Percentiles rank a stretch among this genome's conserved stretches.
phyloP scores from a whole-genome alignment of 805 yeast species.

The Candida alai region DNA sequence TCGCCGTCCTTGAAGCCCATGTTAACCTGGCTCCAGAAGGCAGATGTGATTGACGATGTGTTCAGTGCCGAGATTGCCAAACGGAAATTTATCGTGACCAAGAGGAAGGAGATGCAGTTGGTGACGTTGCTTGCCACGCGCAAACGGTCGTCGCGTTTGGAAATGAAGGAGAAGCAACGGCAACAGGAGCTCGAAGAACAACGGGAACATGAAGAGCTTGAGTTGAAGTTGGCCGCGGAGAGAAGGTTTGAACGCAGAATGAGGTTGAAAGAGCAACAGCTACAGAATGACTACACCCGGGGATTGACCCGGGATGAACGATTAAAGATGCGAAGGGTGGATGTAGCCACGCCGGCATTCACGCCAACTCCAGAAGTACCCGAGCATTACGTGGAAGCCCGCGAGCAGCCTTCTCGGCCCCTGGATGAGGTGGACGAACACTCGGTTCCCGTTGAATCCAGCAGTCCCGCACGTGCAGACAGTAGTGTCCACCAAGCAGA shows the following conservation, averaged over 20 bases:
- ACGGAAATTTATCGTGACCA: conserved; percentile 49
- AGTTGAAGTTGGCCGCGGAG: conserved; percentile 39
- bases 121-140: conserved; percentile 61
- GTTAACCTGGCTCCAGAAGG: conserved; percentile 8
- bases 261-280: conserved; percentile 7
- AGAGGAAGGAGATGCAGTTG: conserved; percentile 63
- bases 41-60: conserved; percentile 20
- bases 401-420: no score
- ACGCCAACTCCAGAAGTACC: conserved; percentile 10
- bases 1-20: conserved; percentile 22
- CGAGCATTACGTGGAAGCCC: no score
- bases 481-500: no score
- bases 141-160: conserved; percentile 70
- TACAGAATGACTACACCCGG: conserved; percentile 15
- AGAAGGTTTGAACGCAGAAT: conserved; percentile 42
- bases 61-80: conserved; percentile 46
- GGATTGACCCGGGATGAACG: conserved; percentile 32
- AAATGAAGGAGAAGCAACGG: conserved; percentile 52
- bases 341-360: conserved; percentile 4
- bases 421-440: no score
- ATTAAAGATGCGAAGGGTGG: conserved; percentile 25
- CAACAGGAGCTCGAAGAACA: conserved; percentile 51
- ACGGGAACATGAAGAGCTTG: conserved; percentile 43
- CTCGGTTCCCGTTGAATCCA: no score
- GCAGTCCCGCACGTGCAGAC: no score